Evolutionary conservation across 345 rosid species (phyloP).

Genomic region (Lagerstroemia speciosa): DNA sequence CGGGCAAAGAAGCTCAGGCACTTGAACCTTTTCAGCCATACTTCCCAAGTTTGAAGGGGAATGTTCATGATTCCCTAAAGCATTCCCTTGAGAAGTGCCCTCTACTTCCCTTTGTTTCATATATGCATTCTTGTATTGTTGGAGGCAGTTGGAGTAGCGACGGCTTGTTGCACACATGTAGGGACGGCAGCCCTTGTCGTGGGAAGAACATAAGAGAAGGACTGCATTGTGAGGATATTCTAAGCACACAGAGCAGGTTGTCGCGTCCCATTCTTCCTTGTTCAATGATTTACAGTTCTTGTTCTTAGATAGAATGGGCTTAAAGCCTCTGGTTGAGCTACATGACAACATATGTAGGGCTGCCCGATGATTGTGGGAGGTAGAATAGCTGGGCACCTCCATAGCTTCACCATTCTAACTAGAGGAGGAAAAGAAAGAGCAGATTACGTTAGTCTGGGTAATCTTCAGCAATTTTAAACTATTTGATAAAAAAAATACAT

Average conservation of each 20-base stretch:
- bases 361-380: conserved; percentile 11
- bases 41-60: conserved; percentile 14
- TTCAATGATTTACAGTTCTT: conserved; percentile 27
- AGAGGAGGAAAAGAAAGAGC: not conserved
- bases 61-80: conserved; percentile 10
- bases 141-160: conserved; percentile 78
- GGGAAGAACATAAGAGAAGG: conserved; percentile 72
- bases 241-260: conserved; percentile 63
- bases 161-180: conserved; percentile 90
- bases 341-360: conserved; percentile 24
- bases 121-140: conserved; percentile 73
- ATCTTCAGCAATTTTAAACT: not conserved
- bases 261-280: conserved; percentile 58
- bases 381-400: conserved; percentile 26
- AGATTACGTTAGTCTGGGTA: not conserved
- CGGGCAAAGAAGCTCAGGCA: conserved; percentile 69
- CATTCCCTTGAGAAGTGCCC: conserved; percentile 15
- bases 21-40: conserved; percentile 29
- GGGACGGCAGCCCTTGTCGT: conserved; percentile 80
- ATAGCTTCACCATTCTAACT: conserved; percentile 43
- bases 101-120: conserved; percentile 34
- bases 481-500: not conserved
- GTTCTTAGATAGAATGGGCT: conserved; percentile 20
- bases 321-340: conserved; percentile 27
- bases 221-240: conserved; percentile 88